Base-by-base conservation (phyloP, 202 grass and related monocot species). In the Digitaria exilis region DNA sequence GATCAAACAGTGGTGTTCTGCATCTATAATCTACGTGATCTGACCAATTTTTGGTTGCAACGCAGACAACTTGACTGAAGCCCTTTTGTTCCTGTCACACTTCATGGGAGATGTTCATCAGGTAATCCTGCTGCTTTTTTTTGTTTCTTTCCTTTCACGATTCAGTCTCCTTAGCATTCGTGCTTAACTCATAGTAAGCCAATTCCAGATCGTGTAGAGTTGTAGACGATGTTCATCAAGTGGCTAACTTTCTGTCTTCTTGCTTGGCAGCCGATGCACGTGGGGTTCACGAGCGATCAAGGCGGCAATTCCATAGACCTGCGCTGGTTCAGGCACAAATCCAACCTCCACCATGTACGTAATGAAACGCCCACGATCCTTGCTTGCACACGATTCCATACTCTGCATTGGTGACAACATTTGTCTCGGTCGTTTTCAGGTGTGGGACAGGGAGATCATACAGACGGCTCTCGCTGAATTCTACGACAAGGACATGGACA, bases 31-130 rank as follows among this genome's bases (percentile, higher is more conserved):
- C 43, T 63, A 22, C 5, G 24, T 80, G n/a, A 9, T 52, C 7
- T 45, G 25, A 85, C 43, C 17, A 17, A 18, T 32, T 30, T 69
- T 15, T 32, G 34, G 14, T 18, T 78, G 49, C 12, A 18, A 73
- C n/a, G 15, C 84, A 97, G 95, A 97, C 76, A 97, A 95, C 83
- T 39, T 95, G 84, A 97, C 95, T 0, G 92, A 97, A 72, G 92
- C 95, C 19, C 81, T 97, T 77, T 5, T 97, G 16, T 97, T 97
- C 70, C 68, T 95, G 57, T 93, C 95, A 3, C 95, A 95, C 80
- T 97, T 97, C 87, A 97, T 93, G 90, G 95, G 95, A 49, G 92
- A 97, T 50, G 79, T 97, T 90, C 95, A 95, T 88, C 95, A 97
- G 88, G 92, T 87, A 85, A 3, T n/a, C 16, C 2, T 31, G 18